phyloP scores from a whole-genome alignment of 148 eudicot species.

The Persicaria tinctoria region DNA sequence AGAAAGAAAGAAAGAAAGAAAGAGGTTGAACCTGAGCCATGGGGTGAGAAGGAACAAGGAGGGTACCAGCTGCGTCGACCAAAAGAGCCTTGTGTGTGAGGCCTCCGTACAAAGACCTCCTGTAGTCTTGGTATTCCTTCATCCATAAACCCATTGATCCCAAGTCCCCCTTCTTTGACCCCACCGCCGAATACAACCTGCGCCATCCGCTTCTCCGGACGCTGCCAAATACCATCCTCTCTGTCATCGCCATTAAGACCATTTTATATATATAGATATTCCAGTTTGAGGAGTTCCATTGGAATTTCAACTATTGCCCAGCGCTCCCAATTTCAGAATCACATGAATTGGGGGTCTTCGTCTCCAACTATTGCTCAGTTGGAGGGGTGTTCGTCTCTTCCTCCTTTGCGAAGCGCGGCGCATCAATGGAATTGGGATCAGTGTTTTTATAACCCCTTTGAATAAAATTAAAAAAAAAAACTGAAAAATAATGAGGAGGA shows the following conservation, averaged over 20 bases:
- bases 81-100: conserved; percentile 78
- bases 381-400: too few relatives aligned
- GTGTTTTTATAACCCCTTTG: too few relatives aligned
- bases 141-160: conserved; percentile 26
- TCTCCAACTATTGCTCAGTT: too few relatives aligned
- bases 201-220: conserved; percentile 16
- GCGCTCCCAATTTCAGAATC: too few relatives aligned
- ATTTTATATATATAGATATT: neutral
- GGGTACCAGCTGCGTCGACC: conserved; percentile 96
- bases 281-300: too few relatives aligned
- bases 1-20: neutral
- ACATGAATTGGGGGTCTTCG: too few relatives aligned
- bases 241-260: conserved; percentile 22
- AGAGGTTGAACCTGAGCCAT: conserved; percentile 64
- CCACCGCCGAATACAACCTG: conserved; percentile 30
- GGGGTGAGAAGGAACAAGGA: conserved; percentile 83
- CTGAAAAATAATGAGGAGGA: too few relatives aligned
- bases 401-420: too few relatives aligned
- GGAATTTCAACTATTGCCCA: too few relatives aligned
- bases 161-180: conserved; percentile 19
- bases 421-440: too few relatives aligned
- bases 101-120: conserved; percentile 68
- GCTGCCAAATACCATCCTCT: conserved; percentile 16
- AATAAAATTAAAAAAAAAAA: too few relatives aligned
- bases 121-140: conserved; percentile 71